Conservation (phyloP, 2,329 filamentous ascomycete species). For the Aspergillus ustus region DNA sequence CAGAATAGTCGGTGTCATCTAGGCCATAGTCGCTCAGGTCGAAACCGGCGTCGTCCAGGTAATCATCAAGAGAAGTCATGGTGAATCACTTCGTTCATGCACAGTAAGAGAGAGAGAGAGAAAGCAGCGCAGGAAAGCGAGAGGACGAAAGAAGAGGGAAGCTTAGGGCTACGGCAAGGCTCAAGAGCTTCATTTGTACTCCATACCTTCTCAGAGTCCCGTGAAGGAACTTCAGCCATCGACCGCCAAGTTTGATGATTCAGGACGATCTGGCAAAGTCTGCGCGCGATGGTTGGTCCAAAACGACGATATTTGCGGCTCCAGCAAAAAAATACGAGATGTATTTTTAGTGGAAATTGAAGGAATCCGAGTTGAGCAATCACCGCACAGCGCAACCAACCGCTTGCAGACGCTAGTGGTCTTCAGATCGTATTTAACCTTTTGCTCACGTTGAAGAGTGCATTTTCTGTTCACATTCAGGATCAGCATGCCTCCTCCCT, state of each 20-base stretch:
- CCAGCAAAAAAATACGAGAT: constrained; percentile 14
- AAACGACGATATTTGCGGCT: constrained; percentile 3
- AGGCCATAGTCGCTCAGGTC: background rate
- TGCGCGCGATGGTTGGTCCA: constrained; percentile 6
- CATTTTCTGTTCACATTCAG: background rate
- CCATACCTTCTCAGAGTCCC: background rate
- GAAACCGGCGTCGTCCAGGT: background rate
- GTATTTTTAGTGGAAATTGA: background rate
- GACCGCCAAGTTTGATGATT: background rate
- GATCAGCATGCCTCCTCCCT: background rate
- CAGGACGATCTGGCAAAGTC: background rate
- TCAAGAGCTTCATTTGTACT: background rate
- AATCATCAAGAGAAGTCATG: background rate
- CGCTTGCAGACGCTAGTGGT: constrained; percentile 5
- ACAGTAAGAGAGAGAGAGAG: background rate
- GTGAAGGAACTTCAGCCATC: background rate
- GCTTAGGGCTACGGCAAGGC: background rate
- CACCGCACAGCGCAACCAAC: background rate
- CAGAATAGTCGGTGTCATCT: background rate
- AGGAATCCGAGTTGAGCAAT: constrained; percentile 1
- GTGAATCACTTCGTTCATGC: background rate
- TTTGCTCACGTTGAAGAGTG: background rate
- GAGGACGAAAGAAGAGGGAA: background rate
- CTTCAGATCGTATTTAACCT: constrained; percentile 4
- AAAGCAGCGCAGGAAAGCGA: background rate